Conservation (phyloP, 768 basidiomycete genomes). For the Dendrothele bispora region DNA sequence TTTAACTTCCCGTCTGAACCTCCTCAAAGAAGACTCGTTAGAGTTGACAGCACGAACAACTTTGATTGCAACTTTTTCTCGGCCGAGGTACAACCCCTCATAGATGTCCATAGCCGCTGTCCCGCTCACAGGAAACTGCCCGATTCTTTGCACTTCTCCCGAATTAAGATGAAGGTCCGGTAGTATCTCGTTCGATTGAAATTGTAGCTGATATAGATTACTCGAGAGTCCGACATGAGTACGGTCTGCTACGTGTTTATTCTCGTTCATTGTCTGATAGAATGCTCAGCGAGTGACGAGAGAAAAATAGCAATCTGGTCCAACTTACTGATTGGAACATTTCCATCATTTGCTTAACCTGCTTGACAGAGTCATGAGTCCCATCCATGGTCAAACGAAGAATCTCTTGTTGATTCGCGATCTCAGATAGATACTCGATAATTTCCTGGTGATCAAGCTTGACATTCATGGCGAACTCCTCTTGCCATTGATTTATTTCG, state of each 20-base stretch:
- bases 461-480: constrained; percentile 35
- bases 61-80: constrained; percentile 59
- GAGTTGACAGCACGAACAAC: constrained; percentile 51
- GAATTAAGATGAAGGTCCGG: constrained; percentile 50
- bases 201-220: constrained; percentile 53
- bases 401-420: constrained; percentile 39
- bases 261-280: constrained; percentile 33
- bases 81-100: constrained; percentile 52
- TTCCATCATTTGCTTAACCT: constrained; percentile 43
- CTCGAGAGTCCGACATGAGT: constrained; percentile 43
- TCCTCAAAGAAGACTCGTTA: constrained; percentile 43
- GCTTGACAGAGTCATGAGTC: constrained; percentile 32
- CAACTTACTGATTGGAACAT: constrained; percentile 51
- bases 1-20: constrained; percentile 52
- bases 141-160: constrained; percentile 52
- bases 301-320: neutral
- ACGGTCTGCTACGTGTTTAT: constrained; percentile 28
- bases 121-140: constrained; percentile 50
- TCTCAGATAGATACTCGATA: constrained; percentile 41
- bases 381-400: constrained; percentile 30
- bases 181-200: constrained; percentile 43
- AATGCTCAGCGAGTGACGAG: neutral
- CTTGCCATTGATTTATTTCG: constrained; percentile 50
- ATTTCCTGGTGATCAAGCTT: constrained; percentile 45
- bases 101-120: constrained; percentile 54